Base-by-base conservation (phyloP, 805 yeast species). In the Komagataella kurtzmanii region DNA sequence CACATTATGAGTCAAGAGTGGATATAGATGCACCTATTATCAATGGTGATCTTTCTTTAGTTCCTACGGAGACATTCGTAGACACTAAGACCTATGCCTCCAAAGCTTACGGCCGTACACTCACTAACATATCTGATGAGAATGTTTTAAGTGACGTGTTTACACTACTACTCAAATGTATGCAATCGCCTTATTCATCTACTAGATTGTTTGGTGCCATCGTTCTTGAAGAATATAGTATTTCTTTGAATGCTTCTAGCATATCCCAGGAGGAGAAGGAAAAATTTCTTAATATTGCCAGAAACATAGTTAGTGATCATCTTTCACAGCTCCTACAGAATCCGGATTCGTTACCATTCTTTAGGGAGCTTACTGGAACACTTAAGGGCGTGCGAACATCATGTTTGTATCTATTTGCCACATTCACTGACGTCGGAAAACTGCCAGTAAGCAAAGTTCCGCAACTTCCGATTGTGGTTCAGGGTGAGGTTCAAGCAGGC, bases 11-110 rank as follows among this genome's bases (percentile, higher is more conserved):
- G 50, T 74, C 80, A 52, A 77, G 78, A 53, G 83, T 88, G 50
- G 89, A 91, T 62, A 90, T 93, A 54, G 99, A 93, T 67, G 85
- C 95, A 3, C 97, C 98, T 3, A 83, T 93, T 65, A 79, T 85
- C 53, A 77, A 81, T 47, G 99, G 99, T 60, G 99, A 93, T 66
- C 85, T 93, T 17, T 81, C 89, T 51, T 71, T 93, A 24, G 80
- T 93, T 40, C 96, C 96, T 0, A 66, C 74, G 48, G 90, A 87
- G 24, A 79, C 79, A 1, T 77, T 93, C 53, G 71, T 88, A 40
- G 74, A 84, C 49, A 85, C 95, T 2, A 83, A 93, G 65, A 72
- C 86, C 14, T 77, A 81, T 10, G 86, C 90, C 3, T 82, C 96
- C 0, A 70, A 69, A 43, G 93, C 95, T 0, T 72, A 83, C 58